phyloP scores from a whole-genome alignment of 805 yeast genomes.

The Lachancea dasiensis region DNA sequence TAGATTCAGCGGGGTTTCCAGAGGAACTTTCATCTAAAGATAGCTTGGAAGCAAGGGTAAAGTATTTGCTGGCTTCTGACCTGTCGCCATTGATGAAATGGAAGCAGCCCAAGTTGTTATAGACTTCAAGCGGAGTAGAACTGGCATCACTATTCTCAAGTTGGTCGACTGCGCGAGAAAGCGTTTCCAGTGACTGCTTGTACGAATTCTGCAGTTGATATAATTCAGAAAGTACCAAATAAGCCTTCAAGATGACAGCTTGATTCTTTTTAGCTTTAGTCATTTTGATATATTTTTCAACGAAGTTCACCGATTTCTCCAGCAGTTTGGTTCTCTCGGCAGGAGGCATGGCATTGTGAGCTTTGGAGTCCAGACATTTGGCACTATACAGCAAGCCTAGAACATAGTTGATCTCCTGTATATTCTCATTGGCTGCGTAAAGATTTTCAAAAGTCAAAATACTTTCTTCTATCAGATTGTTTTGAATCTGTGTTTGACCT shows the following conservation, averaged over 20 bases:
- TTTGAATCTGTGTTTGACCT: conserved; percentile 75
- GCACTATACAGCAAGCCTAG: conserved; percentile 70
- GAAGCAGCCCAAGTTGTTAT: conserved; percentile 82
- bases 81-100: conserved; percentile 59
- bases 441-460: conserved; percentile 75
- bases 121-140: conserved; percentile 48
- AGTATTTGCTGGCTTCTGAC: conserved; percentile 51
- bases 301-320: conserved; percentile 51
- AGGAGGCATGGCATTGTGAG: conserved; percentile 3
- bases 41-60: conserved; percentile 38
- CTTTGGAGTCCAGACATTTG: conserved; percentile 30
- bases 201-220: conserved; percentile 59
- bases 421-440: conserved; percentile 57
- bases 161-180: conserved; percentile 55
- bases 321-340: conserved; percentile 22
- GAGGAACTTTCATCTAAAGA: conserved; percentile 23
- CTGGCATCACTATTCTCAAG: conserved; percentile 33
- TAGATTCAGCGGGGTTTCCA: conserved; percentile 29
- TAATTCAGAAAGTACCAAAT: conserved; percentile 60
- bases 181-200: conserved; percentile 58
- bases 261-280: conserved; percentile 51
- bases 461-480: conserved; percentile 76
- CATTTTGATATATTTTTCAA: conserved; percentile 66
- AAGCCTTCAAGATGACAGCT: conserved; percentile 57
- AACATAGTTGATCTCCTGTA: conserved; percentile 67